Percentiles rank a stretch among this genome's conserved stretches.
Conservation (phyloP, 129 eudicot genomes). For the Kitagawia praeruptora region DNA sequence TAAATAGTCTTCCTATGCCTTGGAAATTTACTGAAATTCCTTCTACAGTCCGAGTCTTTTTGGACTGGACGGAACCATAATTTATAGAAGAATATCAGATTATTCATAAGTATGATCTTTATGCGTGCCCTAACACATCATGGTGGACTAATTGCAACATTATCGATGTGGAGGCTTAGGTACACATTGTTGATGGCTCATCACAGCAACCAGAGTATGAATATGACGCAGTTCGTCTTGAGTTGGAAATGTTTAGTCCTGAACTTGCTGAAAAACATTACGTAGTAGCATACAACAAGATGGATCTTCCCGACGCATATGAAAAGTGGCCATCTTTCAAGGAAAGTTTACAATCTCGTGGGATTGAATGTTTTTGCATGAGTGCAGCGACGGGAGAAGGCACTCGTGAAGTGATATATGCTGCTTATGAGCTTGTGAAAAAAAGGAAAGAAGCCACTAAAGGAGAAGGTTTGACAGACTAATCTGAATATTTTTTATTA, state of each 20-base stretch:
- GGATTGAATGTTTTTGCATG: constrained; percentile 77
- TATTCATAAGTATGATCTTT: neutral
- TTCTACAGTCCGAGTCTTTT: neutral
- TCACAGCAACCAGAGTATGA: constrained; percentile 89
- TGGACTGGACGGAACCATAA: neutral
- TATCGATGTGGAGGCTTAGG: constrained; percentile 49
- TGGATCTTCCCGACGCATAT: constrained; percentile 95
- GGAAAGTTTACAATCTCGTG: constrained; percentile 40
- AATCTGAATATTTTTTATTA: neutral
- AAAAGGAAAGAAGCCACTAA: constrained; percentile 32
- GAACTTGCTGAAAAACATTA: constrained; percentile 81
- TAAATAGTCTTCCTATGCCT: neutral
- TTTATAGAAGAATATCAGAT: neutral
- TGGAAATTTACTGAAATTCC: neutral
- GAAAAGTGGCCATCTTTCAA: constrained; percentile 67
- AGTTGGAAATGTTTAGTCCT: constrained; percentile 91
- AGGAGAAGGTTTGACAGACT: constrained; percentile 34
- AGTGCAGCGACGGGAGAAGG: constrained; percentile 83
- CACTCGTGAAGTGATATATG: constrained; percentile 61
- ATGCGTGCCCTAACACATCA: constrained; percentile 1
- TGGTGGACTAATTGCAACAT: constrained; percentile 22
- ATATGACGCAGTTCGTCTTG: constrained; percentile 90
- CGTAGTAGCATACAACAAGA: constrained; percentile 85
- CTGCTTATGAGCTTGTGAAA: constrained; percentile 73
- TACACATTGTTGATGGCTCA: constrained; percentile 90